Evolutionary conservation across 2,329 filamentous ascomycete species (phyloP).

Genomic region (Aspergillus quadricinctus): DNA sequence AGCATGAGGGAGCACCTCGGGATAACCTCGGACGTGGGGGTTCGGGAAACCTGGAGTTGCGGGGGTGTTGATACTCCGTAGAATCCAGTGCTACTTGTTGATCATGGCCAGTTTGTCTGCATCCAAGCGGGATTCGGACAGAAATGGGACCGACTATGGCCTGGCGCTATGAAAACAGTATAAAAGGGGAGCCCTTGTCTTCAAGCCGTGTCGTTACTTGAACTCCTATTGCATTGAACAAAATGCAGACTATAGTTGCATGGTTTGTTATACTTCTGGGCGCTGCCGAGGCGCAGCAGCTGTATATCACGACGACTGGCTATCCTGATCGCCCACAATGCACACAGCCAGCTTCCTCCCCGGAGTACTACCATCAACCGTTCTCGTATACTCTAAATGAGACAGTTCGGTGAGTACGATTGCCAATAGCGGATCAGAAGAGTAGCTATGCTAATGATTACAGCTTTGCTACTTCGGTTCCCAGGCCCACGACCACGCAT

Average conservation of each 20-base stretch:
- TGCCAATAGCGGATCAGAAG: neutral
- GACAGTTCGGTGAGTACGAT: neutral
- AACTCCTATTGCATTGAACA: neutral
- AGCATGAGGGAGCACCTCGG: neutral
- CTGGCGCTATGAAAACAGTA: neutral
- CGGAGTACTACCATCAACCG: neutral
- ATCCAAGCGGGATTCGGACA: neutral
- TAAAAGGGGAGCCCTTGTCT: neutral
- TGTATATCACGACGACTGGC: neutral
- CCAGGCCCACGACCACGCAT: neutral
- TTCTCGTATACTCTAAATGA: constrained; percentile 3
- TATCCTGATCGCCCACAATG: constrained; percentile 2
- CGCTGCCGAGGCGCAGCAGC: neutral
- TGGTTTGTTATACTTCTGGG: neutral
- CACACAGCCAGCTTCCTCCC: neutral
- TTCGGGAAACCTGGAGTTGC: neutral
- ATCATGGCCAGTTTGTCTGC: neutral
- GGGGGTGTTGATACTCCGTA: too few relatives aligned
- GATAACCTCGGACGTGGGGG: neutral
- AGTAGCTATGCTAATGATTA: neutral
- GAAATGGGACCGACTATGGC: neutral
- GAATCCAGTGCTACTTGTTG: neutral
- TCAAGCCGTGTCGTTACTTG: neutral
- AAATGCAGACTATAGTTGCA: neutral
- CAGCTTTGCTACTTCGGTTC: neutral